These are phyloP conservation scores for Nannizzia gypsea DNA, from an alignment of 2,329 filamentous ascomycete genomes.

Conservation along the genomic window DNA sequence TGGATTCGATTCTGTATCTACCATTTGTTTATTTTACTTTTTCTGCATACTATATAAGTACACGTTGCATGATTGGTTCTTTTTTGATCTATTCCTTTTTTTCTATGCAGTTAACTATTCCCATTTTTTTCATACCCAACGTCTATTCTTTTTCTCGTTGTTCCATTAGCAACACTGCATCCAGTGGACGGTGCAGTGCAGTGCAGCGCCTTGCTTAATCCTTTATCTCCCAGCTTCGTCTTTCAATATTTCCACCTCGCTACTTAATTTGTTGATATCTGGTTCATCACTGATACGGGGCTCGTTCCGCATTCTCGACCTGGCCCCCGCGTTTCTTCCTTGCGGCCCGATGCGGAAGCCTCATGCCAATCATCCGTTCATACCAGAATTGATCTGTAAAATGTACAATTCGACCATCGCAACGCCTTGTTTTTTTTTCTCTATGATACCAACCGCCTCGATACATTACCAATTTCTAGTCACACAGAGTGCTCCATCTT, in stretches of 20 bases:
- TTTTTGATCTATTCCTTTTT: not conserved
- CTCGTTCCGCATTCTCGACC: not conserved
- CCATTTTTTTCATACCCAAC: not conserved
- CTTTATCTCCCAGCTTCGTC: not conserved
- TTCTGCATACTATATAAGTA: not conserved
- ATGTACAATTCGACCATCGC: not conserved
- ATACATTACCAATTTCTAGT: not conserved
- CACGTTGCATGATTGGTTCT: not conserved
- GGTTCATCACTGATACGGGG: not conserved
- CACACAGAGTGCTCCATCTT: not conserved
- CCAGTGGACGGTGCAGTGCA: no score
- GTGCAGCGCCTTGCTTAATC: not conserved
- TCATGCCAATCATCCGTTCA: not conserved
- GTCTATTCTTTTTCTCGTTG: not conserved
- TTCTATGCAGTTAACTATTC: not conserved
- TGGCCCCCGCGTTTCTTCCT: not conserved
- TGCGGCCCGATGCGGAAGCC: not conserved
- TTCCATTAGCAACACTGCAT: not conserved
- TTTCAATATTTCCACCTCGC: not conserved
- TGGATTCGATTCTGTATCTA: slow-evolving; percentile 1
- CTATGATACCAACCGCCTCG: not conserved
- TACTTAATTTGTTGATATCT: not conserved
- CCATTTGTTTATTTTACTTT: not conserved
- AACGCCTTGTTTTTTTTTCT: not conserved
- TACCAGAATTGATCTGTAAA: slow-evolving; percentile 1